phyloP scores from a whole-genome alignment of 2,329 filamentous ascomycete species.

The Aspergillus calidoustus region DNA sequence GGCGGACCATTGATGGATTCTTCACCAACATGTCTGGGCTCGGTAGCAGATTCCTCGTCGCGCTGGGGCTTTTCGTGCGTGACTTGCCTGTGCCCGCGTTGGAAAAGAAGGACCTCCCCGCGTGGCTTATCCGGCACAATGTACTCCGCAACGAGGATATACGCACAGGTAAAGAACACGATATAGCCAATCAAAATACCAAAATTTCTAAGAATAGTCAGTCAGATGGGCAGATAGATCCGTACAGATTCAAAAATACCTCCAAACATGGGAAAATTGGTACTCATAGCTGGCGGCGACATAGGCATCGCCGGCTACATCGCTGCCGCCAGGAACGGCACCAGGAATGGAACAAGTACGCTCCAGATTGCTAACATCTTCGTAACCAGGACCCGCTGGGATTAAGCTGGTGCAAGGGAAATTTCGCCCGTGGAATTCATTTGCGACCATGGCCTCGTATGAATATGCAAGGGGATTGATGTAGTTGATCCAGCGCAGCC shows the following conservation, averaged over 20 bases:
- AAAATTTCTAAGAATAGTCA: not conserved
- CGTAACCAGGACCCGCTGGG: constrained; percentile 40
- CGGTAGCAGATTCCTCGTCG: not conserved
- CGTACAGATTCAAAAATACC: constrained; percentile 14
- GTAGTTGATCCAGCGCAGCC: constrained; percentile 81
- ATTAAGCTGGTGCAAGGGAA: constrained; percentile 56
- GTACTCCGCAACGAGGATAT: constrained; percentile 52
- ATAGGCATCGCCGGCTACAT: constrained; percentile 66
- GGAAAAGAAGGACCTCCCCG: constrained; percentile 21
- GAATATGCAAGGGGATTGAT: constrained; percentile 76
- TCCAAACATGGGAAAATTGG: constrained; percentile 63
- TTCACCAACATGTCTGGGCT: not conserved
- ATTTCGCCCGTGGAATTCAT: constrained; percentile 71
- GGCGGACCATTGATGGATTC: not conserved
- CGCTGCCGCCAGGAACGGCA: constrained; percentile 54
- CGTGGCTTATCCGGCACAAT: constrained; percentile 48
- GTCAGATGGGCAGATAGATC: too few species aligned
- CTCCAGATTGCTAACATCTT: constrained; percentile 39
- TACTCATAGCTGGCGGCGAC: constrained; percentile 61
- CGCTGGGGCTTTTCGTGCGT: not conserved
- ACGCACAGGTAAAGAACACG: constrained; percentile 58
- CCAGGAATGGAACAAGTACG: constrained; percentile 61
- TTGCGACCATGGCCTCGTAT: constrained; percentile 78
- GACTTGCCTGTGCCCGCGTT: not conserved
- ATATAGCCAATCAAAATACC: constrained; percentile 20